Base-by-base conservation (phyloP, 2,329 filamentous ascomycete genomes). In the Sphaerostilbella broomeana region DNA sequence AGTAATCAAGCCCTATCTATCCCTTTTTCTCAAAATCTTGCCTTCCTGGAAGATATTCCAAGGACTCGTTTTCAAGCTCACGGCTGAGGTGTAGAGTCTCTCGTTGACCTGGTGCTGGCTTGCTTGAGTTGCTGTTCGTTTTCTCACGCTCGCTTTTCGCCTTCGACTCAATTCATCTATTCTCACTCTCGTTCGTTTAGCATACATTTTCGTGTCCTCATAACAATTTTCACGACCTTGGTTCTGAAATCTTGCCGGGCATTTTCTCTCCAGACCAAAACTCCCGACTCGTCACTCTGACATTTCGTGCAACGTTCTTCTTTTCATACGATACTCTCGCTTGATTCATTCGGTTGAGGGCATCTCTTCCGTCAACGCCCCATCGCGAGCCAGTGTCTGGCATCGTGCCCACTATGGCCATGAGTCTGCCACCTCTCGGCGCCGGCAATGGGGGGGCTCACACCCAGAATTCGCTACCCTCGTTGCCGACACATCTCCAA, bases 401-500 rank as follows among this genome's bases (percentile, higher is more conserved):
- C 54, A 38, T 48, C 53, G 57, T 56, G 60, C 55, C 60, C 60
- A 69, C 13, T 24, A 33, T 83, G 78, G 70, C 78, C 57, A 68
- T 74, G 62, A 77, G 72, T 56, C 63, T 77, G 45, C 71, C 73
- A 44, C 62, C 69, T 30, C 55, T 69, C 46, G 67, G 66, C 48
- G 63, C 62, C 44, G 61, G 65, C 56, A 60, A 59, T 57, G 75
- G 73, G 61, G 77, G 77, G 45, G 74, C 77, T 65, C 87, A 81
- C 68, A 86, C 73, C 47, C 87, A 95, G 65, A 77, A 87, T 42
- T 95, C 90, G 45, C 71, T 98, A 54, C 88, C 90, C 16, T 81
- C 87, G 46, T 72, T 98, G 50, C 90, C 92, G 33, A 79, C 85
- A 46, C 92, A 88, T 69, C 74, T 81, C 36, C 82, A 88, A 64